Evolutionary conservation across 75 land plant species (phyloP).

Genomic region (Larix kaempferi): DNA sequence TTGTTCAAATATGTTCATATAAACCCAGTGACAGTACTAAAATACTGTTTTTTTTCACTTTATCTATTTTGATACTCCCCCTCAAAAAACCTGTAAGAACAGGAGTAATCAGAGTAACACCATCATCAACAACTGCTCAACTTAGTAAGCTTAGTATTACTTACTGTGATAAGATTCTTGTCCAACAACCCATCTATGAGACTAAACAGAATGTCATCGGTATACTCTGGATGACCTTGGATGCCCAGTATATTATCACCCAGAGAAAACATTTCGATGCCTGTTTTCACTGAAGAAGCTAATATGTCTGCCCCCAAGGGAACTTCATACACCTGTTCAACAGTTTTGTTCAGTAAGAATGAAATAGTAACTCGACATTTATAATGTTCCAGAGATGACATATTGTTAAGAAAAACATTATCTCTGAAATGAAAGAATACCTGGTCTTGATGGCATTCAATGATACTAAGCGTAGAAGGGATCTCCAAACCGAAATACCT

Average conservation of each 20-base stretch:
- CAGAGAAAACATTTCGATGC: conserved; percentile 58
- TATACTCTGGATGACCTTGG: conserved; percentile 92
- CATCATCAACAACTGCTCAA: neutral
- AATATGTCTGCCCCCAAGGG: conserved; percentile 71
- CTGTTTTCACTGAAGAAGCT: conserved; percentile 52
- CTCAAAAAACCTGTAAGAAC: neutral
- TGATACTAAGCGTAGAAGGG: no score
- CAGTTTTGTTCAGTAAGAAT: neutral
- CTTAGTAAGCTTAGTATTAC: neutral
- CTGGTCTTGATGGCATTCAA: no score
- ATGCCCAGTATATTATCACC: conserved; percentile 76
- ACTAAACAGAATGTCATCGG: conserved; percentile 56
- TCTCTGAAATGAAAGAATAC: no score
- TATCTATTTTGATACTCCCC: no score
- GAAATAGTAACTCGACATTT: neutral
- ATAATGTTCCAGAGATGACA: neutral
- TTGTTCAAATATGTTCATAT: no score
- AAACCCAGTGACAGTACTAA: neutral
- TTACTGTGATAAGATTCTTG: conserved; percentile 34
- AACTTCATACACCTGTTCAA: conserved; percentile 44
- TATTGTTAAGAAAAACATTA: no score
- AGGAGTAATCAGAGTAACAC: neutral
- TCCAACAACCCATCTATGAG: conserved; percentile 45
- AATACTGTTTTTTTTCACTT: neutral
- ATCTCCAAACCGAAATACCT: no score